Percentiles rank a stretch among this genome's conserved stretches.
These are phyloP conservation scores for Pseudocercospora macadamiae DNA, from an alignment of 2,329 filamentous ascomycete species.

Conservation along the genomic window DNA sequence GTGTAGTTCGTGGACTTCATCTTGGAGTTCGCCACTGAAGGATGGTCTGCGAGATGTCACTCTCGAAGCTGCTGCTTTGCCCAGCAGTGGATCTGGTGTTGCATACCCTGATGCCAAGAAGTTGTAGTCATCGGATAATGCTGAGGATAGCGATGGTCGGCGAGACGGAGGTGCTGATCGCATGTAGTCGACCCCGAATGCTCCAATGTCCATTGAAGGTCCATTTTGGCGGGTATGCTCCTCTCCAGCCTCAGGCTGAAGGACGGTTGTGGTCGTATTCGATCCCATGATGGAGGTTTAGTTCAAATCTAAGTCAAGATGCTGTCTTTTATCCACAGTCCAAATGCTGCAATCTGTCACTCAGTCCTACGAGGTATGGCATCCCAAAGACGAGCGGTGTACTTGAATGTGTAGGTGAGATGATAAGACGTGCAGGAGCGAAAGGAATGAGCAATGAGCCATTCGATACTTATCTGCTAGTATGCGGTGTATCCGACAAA, in stretches of 20 bases:
- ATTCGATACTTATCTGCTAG: background rate
- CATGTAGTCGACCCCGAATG: conserved; percentile 22
- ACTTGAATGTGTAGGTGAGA: background rate
- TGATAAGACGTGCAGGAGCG: background rate
- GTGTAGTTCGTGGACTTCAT: conserved; percentile 19
- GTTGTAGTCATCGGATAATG: conserved; percentile 18
- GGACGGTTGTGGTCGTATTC: conserved; percentile 4
- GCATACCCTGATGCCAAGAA: conserved; percentile 17
- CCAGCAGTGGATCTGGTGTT: conserved; percentile 20
- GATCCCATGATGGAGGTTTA: background rate
- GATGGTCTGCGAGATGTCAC: conserved; percentile 14
- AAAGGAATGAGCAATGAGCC: too few relatives aligned
- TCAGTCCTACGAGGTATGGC: conserved; percentile 14
- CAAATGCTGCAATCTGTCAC: conserved; percentile 22
- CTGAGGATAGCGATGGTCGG: conserved; percentile 11
- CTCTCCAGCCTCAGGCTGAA: background rate
- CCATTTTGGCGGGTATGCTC: background rate
- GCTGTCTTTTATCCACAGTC: conserved; percentile 17
- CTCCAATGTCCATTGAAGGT: conserved; percentile 18
- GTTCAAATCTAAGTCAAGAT: background rate
- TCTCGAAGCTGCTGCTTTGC: conserved; percentile 14
- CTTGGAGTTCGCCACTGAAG: conserved; percentile 15
- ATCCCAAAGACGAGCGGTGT: too few relatives aligned
- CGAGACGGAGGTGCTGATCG: conserved; percentile 13
- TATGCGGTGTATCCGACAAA: background rate